A percentile compares a stretch with the other conserved stretches of the same genome.
Evolutionary conservation across 2,329 filamentous ascomycete species (phyloP).

Genomic region (Aureobasidium lini): DNA sequence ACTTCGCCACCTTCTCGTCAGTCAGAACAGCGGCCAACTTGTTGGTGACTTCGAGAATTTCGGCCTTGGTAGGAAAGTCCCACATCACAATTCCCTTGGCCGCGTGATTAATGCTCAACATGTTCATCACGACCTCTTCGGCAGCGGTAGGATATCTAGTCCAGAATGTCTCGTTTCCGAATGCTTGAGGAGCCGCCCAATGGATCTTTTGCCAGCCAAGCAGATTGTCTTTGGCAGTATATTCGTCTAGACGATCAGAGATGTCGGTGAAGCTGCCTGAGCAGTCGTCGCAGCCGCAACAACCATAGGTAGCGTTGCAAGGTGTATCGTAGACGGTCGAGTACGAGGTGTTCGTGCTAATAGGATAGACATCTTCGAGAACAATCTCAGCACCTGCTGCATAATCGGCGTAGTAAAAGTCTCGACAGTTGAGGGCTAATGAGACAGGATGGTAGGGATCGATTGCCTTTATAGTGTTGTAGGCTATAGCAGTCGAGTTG

Average conservation of each 20-base stretch:
- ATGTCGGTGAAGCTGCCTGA: conserved; percentile 46
- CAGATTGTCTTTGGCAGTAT: conserved; percentile 34
- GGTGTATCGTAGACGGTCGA: conserved; percentile 47
- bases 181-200: conserved; percentile 45
- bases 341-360: conserved; percentile 48
- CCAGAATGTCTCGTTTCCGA: conserved; percentile 43
- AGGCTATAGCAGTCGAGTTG: conserved; percentile 35
- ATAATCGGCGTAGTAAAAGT: conserved; percentile 53
- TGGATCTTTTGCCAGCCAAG: conserved; percentile 36
- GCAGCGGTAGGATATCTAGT: conserved; percentile 34
- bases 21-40: conserved; percentile 34
- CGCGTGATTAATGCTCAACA: conserved; percentile 41
- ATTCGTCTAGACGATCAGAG: conserved; percentile 35
- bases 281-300: conserved; percentile 58
- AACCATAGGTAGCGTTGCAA: conserved; percentile 52
- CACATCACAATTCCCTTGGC: conserved; percentile 44
- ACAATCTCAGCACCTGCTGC: conserved; percentile 49
- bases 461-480: conserved; percentile 38
- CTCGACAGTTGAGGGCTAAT: conserved; percentile 52
- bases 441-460: conserved; percentile 56
- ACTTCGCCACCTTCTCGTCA: conserved; percentile 23
- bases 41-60: conserved; percentile 29
- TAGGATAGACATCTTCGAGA: conserved; percentile 52
- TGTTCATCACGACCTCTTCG: conserved; percentile 41
- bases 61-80: conserved; percentile 38